Percentiles rank a stretch among this genome's conserved stretches.
These are phyloP conservation scores for Lanmaoa pseudosensibilis DNA, from an alignment of 768 basidiomycete genomes.

Conservation along the genomic window DNA sequence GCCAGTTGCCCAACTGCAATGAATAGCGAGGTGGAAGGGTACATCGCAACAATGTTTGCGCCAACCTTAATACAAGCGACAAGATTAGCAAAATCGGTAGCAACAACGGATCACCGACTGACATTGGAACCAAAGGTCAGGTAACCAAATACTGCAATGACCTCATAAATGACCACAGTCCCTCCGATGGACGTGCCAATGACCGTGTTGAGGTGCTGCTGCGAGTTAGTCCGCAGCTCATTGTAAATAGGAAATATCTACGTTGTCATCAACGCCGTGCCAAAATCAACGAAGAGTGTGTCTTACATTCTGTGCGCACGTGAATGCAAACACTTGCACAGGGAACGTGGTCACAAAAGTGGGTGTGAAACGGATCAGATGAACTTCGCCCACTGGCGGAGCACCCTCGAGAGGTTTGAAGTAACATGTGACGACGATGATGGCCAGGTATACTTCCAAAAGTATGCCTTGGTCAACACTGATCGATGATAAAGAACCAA, in stretches of 20 bases:
- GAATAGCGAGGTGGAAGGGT: conserved; percentile 85
- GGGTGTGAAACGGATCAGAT: conserved; percentile 71
- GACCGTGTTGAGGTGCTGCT: conserved; percentile 82
- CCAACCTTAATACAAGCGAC: conserved; percentile 56
- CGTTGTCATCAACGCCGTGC: conserved; percentile 2
- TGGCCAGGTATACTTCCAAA: conserved; percentile 66
- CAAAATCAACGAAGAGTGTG: conserved; percentile 1
- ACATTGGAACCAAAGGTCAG: conserved; percentile 90
- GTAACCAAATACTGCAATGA: conserved; percentile 88
- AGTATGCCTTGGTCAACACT: not conserved
- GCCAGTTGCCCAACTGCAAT: conserved; percentile 92
- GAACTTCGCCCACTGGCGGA: conserved; percentile 62
- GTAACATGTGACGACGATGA: conserved; percentile 80
- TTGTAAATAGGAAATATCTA: conserved; percentile 95
- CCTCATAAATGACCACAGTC: conserved; percentile 81
- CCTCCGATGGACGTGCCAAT: conserved; percentile 85
- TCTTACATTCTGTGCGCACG: conserved; percentile 89
- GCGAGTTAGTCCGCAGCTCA: conserved; percentile 80
- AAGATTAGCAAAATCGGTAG: not conserved
- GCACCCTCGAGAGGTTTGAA: conserved; percentile 71
- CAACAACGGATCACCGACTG: conserved; percentile 16
- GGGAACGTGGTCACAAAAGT: conserved; percentile 84
- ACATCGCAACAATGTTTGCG: conserved; percentile 94
- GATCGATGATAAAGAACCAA: conserved; percentile 2
- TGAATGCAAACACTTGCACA: conserved; percentile 91